phyloP scores from a whole-genome alignment of 345 rosid species.

The Mercurialis annua region DNA sequence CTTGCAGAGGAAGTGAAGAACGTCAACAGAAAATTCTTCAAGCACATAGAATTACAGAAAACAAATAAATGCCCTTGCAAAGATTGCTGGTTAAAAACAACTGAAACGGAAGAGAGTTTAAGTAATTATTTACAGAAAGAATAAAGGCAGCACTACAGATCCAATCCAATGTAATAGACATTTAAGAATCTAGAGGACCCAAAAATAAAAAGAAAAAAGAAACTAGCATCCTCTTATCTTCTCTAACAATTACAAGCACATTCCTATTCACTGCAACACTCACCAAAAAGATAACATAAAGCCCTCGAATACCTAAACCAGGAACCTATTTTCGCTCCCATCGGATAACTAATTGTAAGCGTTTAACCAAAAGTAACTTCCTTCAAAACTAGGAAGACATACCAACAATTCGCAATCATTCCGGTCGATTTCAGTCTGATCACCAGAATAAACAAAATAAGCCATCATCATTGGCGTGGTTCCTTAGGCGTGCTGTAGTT shows the following conservation, averaged over 20 bases:
- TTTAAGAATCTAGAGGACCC: conserved; percentile 15
- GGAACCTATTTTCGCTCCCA: conserved; percentile 22
- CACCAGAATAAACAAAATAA: conserved; percentile 14
- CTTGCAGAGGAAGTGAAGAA: too few species aligned
- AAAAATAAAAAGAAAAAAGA: conserved; percentile 5
- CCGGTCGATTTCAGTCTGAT: conserved; percentile 9
- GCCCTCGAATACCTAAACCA: conserved; percentile 14
- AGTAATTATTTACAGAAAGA: conserved; percentile 36
- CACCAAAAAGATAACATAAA: conserved; percentile 15
- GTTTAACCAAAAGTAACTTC: conserved; percentile 16
- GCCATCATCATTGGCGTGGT: conserved; percentile 25
- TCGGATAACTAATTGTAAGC: conserved; percentile 11
- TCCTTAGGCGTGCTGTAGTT: conserved; percentile 46
- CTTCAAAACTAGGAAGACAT: conserved; percentile 19
- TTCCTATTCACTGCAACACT: conserved; percentile 11
- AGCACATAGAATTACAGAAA: too few species aligned
- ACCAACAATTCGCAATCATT: conserved; percentile 12
- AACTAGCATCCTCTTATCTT: conserved; percentile 24
- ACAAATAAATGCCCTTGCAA: too few species aligned
- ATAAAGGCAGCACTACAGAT: conserved; percentile 34
- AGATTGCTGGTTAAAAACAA: too few species aligned
- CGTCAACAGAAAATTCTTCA: too few species aligned
- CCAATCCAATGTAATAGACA: conserved; percentile 19
- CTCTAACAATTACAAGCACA: conserved; percentile 39
- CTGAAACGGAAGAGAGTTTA: too few species aligned